Base-by-base conservation (phyloP, 2,329 filamentous ascomycete species). In the Aotearoamyces nothofagi region DNA sequence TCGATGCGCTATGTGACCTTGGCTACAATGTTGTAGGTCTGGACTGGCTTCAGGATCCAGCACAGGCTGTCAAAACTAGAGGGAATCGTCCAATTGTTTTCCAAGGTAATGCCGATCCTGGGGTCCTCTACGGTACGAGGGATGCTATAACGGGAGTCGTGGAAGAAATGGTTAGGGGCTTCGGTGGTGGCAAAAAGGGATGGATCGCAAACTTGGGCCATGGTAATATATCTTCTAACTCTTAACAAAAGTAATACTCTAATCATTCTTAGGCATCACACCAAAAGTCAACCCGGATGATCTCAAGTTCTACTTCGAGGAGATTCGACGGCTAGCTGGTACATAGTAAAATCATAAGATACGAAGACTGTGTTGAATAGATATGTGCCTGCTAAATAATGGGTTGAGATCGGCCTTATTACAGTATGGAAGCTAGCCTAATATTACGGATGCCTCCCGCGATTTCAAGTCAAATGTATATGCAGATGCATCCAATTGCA, bases 171-270 rank as follows among this genome's bases (percentile, higher is more conserved):
- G 82, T 92, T 1, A 60, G 74, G 36, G 87, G 87, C 0, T 98
- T 96, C 48, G 73, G 71, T 51, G 57, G 58, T 4, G 73, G 75
- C 37, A 87, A 84, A 55, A 74, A 86, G 53, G 82, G 87, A 22
- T 98, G 90, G 87, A 96, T 98, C 43, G 83, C 81, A 26, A 98
- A 98, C 52, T 65, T 98, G 37, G 90, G 90, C 6, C 90, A 98
- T 50, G 90, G 90, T 81, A 66, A 47, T 72, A 54, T 13, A 9
- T n/a, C 9, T 5, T 29, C 19, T 13, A 28, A 19, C 12, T 23
- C 25, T 28, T n/a, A 4, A 30, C 11, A 31, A 25, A 35, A 12
- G 31, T 36, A 9, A 14, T 23, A 26, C 38, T n/a, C n/a, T 45
- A 40, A 45, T 45, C 15, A 15, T 19, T 34, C 33, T 32, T 44